Conservation (phyloP, 225 moss, liverwort and hornwort genomes). For the Sphagnum tenellum region DNA sequence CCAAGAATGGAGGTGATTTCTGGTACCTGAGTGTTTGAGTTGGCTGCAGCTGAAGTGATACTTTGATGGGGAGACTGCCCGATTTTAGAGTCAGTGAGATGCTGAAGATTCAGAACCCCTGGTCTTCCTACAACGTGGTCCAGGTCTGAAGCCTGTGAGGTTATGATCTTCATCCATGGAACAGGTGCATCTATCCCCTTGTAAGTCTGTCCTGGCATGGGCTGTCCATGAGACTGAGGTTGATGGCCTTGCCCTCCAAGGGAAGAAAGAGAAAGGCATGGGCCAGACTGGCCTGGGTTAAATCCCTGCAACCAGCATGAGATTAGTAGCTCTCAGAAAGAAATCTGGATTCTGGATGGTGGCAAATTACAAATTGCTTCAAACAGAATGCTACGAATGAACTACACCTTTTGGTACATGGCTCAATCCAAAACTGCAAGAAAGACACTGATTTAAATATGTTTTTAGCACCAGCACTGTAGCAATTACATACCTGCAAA, state of each 20-base stretch:
- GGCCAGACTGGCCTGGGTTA: slow-evolving; percentile 56
- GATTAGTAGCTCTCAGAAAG: too few relatives aligned
- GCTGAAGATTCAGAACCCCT: slow-evolving; percentile 53
- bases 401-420: too few relatives aligned
- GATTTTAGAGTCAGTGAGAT: slow-evolving; percentile 48
- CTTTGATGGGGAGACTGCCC: slow-evolving; percentile 8
- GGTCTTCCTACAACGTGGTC: slow-evolving; percentile 42
- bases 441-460: too few relatives aligned
- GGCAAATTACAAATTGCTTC: too few relatives aligned
- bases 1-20: too few relatives aligned
- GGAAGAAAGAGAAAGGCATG: slow-evolving; percentile 67
- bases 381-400: too few relatives aligned
- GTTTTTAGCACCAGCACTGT: too few relatives aligned
- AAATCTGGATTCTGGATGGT: too few relatives aligned
- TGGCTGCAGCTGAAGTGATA: slow-evolving; percentile 41
- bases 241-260: slow-evolving; percentile 54
- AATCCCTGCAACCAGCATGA: slow-evolving; percentile 40
- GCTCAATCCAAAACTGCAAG: too few relatives aligned
- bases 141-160: slow-evolving; percentile 37
- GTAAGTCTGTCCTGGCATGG: slow-evolving; percentile 38
- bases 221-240: slow-evolving; percentile 40
- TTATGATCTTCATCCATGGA: slow-evolving; percentile 65
- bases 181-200: slow-evolving; percentile 36
- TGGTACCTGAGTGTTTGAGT: slow-evolving; percentile 44
- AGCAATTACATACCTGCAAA: slow-evolving; percentile 34